Percentiles rank a stretch among this genome's conserved stretches.
These are phyloP conservation scores for Erodium moschatum DNA, from an alignment of 441 rosid genomes.

Conservation along the genomic window DNA sequence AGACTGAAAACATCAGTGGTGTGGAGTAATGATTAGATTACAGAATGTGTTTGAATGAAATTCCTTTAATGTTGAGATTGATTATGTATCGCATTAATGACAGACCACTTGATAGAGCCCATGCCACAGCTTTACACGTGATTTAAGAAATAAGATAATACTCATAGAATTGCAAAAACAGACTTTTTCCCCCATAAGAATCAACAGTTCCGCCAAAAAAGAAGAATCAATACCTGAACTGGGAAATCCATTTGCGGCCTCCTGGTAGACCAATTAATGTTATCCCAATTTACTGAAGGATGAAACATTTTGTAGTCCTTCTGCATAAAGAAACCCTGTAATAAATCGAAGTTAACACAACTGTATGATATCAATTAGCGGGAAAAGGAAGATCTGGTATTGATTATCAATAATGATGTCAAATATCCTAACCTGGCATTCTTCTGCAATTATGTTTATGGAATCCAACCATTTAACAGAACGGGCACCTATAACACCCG, in stretches of 20 bases:
- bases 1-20: too few species aligned
- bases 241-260: conserved; percentile 97
- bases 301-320: conserved; percentile 97
- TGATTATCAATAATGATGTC: neutral
- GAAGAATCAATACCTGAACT: conserved; percentile 55
- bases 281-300: conserved; percentile 89
- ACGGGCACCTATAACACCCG: conserved; percentile 96
- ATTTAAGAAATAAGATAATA: neutral
- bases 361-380: neutral
- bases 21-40: neutral
- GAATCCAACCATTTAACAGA: conserved; percentile 97
- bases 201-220: neutral
- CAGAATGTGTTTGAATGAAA: neutral
- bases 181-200: neutral
- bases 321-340: conserved; percentile 96
- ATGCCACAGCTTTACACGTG: neutral
- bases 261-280: conserved; percentile 78
- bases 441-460: conserved; percentile 67
- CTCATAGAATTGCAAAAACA: neutral
- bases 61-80: neutral
- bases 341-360: conserved; percentile 15
- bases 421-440: conserved; percentile 56
- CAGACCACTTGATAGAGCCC: neutral
- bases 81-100: neutral
- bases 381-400: neutral